Conservation (phyloP, 148 eudicot species). For the Diospyros lotus region DNA sequence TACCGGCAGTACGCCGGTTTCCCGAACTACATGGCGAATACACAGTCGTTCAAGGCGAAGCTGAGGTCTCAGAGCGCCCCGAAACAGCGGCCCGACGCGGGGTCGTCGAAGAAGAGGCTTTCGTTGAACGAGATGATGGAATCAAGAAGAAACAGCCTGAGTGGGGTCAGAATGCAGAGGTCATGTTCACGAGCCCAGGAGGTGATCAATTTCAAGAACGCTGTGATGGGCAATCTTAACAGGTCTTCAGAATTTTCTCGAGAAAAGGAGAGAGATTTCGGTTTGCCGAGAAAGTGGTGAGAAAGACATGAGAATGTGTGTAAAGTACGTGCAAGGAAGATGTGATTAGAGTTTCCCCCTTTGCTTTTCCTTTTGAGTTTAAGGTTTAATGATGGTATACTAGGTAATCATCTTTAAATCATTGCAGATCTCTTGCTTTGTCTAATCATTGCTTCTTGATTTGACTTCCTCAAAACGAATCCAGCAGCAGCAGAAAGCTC, state of each 20-base stretch:
- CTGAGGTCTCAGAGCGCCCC: conserved; percentile 87
- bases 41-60: conserved; percentile 78
- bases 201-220: conserved; percentile 62
- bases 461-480: too few relatives aligned
- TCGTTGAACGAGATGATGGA: conserved; percentile 69
- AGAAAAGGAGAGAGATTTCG: conserved; percentile 3
- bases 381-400: background rate
- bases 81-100: conserved; percentile 77
- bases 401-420: too few relatives aligned
- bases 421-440: too few relatives aligned
- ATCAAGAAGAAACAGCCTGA: conserved; percentile 64
- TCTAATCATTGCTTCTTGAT: too few relatives aligned
- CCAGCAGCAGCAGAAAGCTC: too few relatives aligned
- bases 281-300: background rate
- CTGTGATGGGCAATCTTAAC: conserved; percentile 63
- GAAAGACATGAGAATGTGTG: background rate
- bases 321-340: background rate
- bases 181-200: conserved; percentile 77
- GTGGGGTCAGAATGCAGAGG: conserved; percentile 79
- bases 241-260: conserved; percentile 34
- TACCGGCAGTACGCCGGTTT: conserved; percentile 37
- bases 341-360: conserved; percentile 4
- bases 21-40: conserved; percentile 78
- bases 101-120: conserved; percentile 43
- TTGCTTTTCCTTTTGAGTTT: background rate